Percentiles rank a stretch among this genome's conserved stretches.
phyloP scores from a whole-genome alignment of 768 basidiomycete genomes.

The Cystobasidium ongulense region DNA sequence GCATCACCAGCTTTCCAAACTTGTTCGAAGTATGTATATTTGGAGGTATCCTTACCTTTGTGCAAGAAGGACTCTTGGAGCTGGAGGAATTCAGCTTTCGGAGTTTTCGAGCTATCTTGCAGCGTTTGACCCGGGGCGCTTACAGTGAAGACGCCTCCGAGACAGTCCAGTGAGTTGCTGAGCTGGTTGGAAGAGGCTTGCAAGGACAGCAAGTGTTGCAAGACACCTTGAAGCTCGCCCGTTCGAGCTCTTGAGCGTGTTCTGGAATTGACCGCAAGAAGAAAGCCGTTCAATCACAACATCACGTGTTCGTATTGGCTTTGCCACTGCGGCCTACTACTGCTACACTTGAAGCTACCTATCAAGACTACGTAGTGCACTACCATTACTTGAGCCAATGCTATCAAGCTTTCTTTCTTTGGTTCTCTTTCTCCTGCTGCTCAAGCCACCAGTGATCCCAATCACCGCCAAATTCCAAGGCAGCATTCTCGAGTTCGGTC shows the following conservation, averaged over 20 bases:
- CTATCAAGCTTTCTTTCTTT: no score
- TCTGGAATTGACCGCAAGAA: no score
- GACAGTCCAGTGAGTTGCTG: not conserved
- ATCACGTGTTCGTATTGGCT: no score
- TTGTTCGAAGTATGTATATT: not conserved
- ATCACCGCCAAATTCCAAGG: constrained; percentile 20
- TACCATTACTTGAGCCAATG: no score
- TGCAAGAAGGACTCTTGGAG: not conserved
- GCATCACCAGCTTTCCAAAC: not conserved
- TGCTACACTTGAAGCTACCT: no score
- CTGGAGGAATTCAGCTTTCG: not conserved
- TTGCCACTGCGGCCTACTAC: no score
- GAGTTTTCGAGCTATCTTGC: not conserved
- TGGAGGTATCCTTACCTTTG: not conserved
- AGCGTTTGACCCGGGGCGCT: not conserved
- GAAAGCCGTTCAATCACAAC: no score
- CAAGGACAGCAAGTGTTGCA: constrained; percentile 12
- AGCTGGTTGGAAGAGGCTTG: not conserved
- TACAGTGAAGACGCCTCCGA: not conserved
- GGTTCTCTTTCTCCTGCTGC: no score
- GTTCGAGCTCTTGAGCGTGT: not conserved
- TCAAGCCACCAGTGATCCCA: constrained; percentile 28
- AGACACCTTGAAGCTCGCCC: not conserved
- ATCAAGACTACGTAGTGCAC: no score
- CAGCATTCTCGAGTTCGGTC: not conserved